Evolutionary conservation across 768 basidiomycete species (phyloP), one percentile per base, ranked within the genome.

Genomic region (Suillus bovinus): DNA sequence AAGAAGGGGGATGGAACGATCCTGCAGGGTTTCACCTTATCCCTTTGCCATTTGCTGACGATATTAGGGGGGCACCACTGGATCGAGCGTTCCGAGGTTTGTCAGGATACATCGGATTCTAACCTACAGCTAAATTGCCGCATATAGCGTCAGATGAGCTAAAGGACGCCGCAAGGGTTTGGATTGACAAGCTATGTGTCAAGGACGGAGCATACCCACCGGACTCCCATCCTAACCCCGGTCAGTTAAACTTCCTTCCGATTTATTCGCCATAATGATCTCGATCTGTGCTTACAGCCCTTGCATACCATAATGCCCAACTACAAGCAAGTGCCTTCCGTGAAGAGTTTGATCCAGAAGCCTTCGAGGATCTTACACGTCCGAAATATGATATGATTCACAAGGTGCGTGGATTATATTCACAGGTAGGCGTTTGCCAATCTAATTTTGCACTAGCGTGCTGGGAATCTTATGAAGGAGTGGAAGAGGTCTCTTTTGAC

Each of bases 1-100:
- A 89, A 68, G 85, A 87, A 36, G 83, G 81, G 11, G 93, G 91
- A 8, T 90, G 86, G 80, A 86, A 84, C 58, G 88, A 91, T 46
- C 93, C 97, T 38, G 86, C 92, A 2, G 97, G 97, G 6, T 91
- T 99, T 69, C 95, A 99, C 74, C 80, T 99, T 57, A 89, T 98
- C 62, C 90, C 90, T 17, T 73, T 98, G n/a, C 96, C 96, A 0
- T 99, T 91, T 72, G 90, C 92, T 5, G 97, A 99, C 71, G 97
- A 99, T 68, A 90, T 99, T 55, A 86, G 97, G 54, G 80, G 82
- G 22, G 90, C 91, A 7, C 88, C 90, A 2, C 75, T 94, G 13
- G 84, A 87, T 22, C 80, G 85, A 60, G 87, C 81, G 8, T 78
- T 82, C 66, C 81, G 82, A 80, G 89, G 94, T 87, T 75, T 33